Conservation (phyloP, 129 eudicot species). For the Tagetes patula region DNA sequence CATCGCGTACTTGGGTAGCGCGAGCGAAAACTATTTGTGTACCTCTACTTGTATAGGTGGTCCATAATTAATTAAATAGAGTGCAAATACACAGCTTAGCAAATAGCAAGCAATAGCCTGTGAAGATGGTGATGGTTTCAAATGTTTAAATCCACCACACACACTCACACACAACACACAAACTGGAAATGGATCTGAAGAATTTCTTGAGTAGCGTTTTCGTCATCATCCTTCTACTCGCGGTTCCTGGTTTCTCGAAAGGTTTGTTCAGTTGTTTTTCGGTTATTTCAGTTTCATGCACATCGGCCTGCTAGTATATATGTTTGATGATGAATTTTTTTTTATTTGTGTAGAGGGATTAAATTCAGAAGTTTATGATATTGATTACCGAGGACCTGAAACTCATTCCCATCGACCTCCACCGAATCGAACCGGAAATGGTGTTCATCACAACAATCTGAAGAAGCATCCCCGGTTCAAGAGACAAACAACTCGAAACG, state of each 20-base stretch:
- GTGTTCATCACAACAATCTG: constrained; percentile 24
- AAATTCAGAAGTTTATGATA: constrained; percentile 50
- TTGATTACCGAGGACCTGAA: constrained; percentile 78
- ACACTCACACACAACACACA: not conserved
- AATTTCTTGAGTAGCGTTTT: constrained; percentile 8
- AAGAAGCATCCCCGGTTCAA: constrained; percentile 37
- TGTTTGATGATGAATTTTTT: not conserved
- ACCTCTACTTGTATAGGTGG: too few species aligned
- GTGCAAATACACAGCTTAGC: too few species aligned
- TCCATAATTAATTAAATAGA: too few species aligned
- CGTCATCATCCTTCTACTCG: constrained; percentile 38
- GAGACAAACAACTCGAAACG: constrained; percentile 19
- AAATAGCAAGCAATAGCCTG: constrained; percentile 28
- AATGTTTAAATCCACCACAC: constrained; percentile 29
- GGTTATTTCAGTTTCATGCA: not conserved
- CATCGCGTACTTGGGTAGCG: too few species aligned
- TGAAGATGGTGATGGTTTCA: constrained; percentile 49
- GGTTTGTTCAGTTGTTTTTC: constrained; percentile 21
- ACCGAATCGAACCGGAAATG: constrained; percentile 37
- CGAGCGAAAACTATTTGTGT: too few species aligned
- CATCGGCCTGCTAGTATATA: not conserved
- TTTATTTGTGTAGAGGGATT: constrained; percentile 23
- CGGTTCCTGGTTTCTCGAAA: constrained; percentile 30
- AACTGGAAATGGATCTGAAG: constrained; percentile 35
- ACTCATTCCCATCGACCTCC: constrained; percentile 72